A percentile compares a stretch with the other conserved stretches of the same genome.
Conservation (phyloP, 805 yeast species). For the Grigorovia jiainica region DNA sequence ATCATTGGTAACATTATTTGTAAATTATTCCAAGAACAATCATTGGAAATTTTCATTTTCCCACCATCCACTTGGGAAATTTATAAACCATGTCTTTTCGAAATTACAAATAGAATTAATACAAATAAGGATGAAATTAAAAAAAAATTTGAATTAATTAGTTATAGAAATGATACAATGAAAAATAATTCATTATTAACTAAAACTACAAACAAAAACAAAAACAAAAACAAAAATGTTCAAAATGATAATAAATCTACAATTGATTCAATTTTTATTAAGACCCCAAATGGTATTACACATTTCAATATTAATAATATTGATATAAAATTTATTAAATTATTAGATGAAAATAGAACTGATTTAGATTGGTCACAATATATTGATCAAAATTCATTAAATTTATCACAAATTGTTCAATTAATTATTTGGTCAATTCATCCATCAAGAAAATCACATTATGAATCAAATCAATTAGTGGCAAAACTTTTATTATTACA, state of each 20-base stretch:
- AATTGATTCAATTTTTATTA: slow-evolving; percentile 1
- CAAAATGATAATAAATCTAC: neutral
- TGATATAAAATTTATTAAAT: slow-evolving; percentile 17
- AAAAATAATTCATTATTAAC: slow-evolving; percentile 38
- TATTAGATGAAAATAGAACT: slow-evolving; percentile 21
- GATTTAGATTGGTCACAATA: slow-evolving; percentile 27
- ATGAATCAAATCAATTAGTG: slow-evolving; percentile 25
- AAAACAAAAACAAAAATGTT: neutral
- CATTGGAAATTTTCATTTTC: slow-evolving; percentile 48
- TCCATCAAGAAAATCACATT: slow-evolving; percentile 22
- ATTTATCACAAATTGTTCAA: slow-evolving; percentile 20
- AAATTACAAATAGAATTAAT: slow-evolving; percentile 23
- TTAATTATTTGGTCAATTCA: slow-evolving; percentile 26
- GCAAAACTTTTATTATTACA: slow-evolving; percentile 23
- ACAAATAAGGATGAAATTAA: slow-evolving; percentile 18
- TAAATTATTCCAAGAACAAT: slow-evolving; percentile 25
- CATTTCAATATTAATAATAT: slow-evolving; percentile 16
- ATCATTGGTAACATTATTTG: slow-evolving; percentile 24
- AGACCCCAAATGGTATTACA: slow-evolving; percentile 20
- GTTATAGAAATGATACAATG: slow-evolving; percentile 62
- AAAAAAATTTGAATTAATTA: slow-evolving; percentile 49
- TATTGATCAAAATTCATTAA: slow-evolving; percentile 20
- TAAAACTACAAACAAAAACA: neutral
- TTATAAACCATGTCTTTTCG: slow-evolving; percentile 40
- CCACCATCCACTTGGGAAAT: slow-evolving; percentile 51